Base-by-base conservation (phyloP, 306 rosid species). In the Betula pendula region DNA sequence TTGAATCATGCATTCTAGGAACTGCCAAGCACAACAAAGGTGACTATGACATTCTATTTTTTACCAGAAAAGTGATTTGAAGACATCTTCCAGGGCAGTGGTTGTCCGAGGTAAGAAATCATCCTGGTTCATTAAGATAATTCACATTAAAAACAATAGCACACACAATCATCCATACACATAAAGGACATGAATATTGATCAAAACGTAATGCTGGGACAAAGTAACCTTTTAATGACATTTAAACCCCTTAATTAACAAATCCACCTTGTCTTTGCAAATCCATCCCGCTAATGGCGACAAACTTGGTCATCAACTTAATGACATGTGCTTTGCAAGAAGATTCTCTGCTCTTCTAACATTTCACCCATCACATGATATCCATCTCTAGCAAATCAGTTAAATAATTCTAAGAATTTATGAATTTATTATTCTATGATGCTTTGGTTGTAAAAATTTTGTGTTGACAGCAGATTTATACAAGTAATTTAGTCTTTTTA, bases 51-150 rank as follows among this genome's bases (percentile, higher is more conserved):
- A 73, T 71, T 76, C 78, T 67, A 84, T 70, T 51, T 27, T 72
- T 84, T 95, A 95, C 99, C 97, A 95, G 81, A 92, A 77, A 83
- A 92, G 85, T 55, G 90, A 89, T 79, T 88, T 95, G 92, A 79
- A 95, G 74, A 90, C 82, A 48, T 71, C 84, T 75, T 91, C 90
- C 71, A 89, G 71, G 65, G 97, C 90, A 15, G 96, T 86, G 9
- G 94, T 85, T 75, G 96, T 89, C 78, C 99, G 90, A 7, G 99
- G 97, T 84, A 92, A 86, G 89, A 95, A 92, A 85, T 95, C 99
- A 33, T 95, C 97, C 99, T 92, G 92, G 56, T 76, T 74, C 82
- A 80, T 62, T 59, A 53, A 52, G 24, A 77, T 53, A 71, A 80
- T 55, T 73, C 53, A 29, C 44, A 65, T 68, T 40, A 79, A 69